A percentile compares a stretch with the other conserved stretches of the same genome.
Evolutionary conservation across 768 basidiomycete species (phyloP).

Genomic region (Suillus plorans): DNA sequence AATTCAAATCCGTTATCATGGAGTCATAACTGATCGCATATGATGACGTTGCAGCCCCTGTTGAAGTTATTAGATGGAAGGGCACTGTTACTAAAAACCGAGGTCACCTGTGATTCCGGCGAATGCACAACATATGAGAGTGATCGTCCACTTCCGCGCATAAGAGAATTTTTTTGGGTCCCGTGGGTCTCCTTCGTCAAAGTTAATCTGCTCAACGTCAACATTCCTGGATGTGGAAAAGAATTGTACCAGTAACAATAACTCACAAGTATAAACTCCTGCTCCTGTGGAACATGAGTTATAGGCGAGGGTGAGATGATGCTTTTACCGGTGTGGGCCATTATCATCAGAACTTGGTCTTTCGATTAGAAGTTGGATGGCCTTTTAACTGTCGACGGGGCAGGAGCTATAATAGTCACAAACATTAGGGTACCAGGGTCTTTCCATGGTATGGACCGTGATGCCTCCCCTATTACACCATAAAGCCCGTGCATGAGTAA

Average conservation of each 20-base stretch:
- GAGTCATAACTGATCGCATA: conserved; percentile 56
- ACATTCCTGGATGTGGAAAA: neutral
- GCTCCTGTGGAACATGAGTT: neutral
- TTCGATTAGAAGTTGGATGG: neutral
- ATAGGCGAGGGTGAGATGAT: neutral
- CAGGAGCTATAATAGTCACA: neutral
- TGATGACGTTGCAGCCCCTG: conserved; percentile 50
- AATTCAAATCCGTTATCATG: conserved; percentile 48
- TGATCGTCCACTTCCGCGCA: conserved; percentile 43
- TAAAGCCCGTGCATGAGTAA: neutral
- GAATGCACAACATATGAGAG: conserved; percentile 29
- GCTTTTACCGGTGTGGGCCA: neutral
- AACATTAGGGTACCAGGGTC: neutral
- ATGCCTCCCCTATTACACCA: neutral
- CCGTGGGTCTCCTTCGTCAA: conserved; percentile 35
- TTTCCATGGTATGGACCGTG: neutral
- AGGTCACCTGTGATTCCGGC: conserved; percentile 21
- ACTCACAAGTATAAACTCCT: neutral
- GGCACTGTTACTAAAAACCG: neutral
- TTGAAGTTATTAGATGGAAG: neutral
- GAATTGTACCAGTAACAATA: neutral
- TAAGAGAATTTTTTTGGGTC: conserved; percentile 39
- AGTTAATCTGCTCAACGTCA: conserved; percentile 34
- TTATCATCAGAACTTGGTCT: neutral
- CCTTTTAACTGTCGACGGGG: neutral